Base-by-base conservation (phyloP, 2,329 filamentous ascomycete species). In the Xylaria sp. region DNA sequence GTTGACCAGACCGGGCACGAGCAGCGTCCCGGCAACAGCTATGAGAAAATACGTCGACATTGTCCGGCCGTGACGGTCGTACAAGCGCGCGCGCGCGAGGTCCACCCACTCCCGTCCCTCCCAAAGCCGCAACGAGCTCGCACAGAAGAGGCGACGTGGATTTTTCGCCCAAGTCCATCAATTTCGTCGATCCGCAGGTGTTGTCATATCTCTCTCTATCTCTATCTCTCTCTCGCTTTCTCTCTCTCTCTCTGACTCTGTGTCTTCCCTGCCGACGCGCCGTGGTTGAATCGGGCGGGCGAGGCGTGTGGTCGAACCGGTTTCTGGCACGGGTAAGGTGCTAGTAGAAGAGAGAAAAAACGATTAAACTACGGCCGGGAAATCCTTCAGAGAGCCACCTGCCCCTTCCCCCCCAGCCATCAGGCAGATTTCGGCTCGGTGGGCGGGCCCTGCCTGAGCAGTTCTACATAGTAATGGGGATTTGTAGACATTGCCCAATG, bases 111-210 rank as follows among this genome's bases (percentile, higher is more conserved):
- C 42, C 24, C 54, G 57, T 49, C 49, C 62, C 53, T 62, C 59
- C 62, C 54, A 56, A 63, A 61, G 49, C 63, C 63, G 69, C 67
- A 69, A 68, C 56, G 56, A 63, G 54, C 56, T 61, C 52, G 51
- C 41, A 57, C 41, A 57, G 58, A 59, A 43, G 57, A 50, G 53
- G 56, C 50, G 18, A 49, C 43, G 44, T 44, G 29, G 52, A 38
- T 41, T 55, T 41, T 55, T 39, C 50, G 48, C 48, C 40, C 56
- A 60, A 60, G 54, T 62, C 63, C 63, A 65, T 65, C 60, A 60
- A 60, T 56, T 37, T 53, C 52, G 34, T 52, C 37, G 37, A 54
- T 39, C 43, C 38, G 39, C 46, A 43, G 38, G 18, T 38, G 49
- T 50, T 48, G n/a, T 54, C 52, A 52, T 52, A 43, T 47, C 50